These are phyloP conservation scores for Lasiosphaeria hispida DNA, from an alignment of 495 filamentous ascomycete species.

Conservation along the genomic window DNA sequence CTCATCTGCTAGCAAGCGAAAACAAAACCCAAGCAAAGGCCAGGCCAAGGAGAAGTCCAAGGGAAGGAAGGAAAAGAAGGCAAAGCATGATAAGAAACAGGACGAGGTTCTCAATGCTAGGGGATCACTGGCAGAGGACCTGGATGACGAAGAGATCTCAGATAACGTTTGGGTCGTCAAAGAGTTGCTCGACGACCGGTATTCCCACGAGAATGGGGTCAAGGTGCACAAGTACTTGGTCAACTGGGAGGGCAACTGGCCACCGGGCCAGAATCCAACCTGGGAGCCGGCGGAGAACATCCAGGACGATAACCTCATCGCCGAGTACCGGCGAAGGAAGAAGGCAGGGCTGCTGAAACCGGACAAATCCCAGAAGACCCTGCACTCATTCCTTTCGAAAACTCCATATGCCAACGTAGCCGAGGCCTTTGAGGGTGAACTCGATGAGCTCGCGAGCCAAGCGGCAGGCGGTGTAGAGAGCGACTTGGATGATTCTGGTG, in stretches of 20 bases:
- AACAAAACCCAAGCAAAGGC: conserved; percentile 1
- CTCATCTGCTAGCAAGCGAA: not conserved
- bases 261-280: conserved; percentile 42
- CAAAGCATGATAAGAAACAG: not conserved
- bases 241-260: conserved; percentile 49
- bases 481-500: conserved; percentile 12
- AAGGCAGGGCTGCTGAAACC: conserved; percentile 17
- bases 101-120: no score
- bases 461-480: not conserved
- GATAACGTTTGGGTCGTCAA: conserved; percentile 37
- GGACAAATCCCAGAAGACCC: conserved; percentile 12
- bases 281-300: conserved; percentile 50
- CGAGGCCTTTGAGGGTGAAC: conserved; percentile 41
- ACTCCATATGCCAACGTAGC: conserved; percentile 38
- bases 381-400: conserved; percentile 15
- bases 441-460: conserved; percentile 12
- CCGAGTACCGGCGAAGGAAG: conserved; percentile 33
- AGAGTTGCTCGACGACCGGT: conserved; percentile 34
- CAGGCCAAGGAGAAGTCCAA: not conserved
- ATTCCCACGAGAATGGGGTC: conserved; percentile 18
- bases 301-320: conserved; percentile 25
- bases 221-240: conserved; percentile 41
- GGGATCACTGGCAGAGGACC: conserved; percentile 3
- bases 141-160: not conserved
- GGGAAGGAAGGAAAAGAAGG: not conserved